Conservation (phyloP, 345 rosid species). For the Salix viminalis region DNA sequence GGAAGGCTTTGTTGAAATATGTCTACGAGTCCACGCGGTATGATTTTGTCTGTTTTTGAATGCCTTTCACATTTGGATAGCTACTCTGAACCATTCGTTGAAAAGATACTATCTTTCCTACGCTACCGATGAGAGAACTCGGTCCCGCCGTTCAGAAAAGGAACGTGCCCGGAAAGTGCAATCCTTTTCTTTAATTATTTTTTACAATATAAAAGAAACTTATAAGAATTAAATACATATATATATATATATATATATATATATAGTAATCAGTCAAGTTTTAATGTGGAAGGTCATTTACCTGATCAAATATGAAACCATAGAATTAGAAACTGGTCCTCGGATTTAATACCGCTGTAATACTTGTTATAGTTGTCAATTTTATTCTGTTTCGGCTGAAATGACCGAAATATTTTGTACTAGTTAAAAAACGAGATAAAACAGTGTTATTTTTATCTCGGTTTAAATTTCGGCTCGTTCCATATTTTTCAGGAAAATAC, state of each 20-base stretch:
- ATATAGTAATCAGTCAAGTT: no score
- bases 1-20: not conserved
- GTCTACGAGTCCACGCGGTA: not conserved
- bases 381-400: no score
- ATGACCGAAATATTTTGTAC: rapidly evolving
- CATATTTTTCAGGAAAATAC: no score
- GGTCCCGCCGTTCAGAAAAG: not conserved
- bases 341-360: not conserved
- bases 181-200: no score
- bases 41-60: not conserved
- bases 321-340: not conserved
- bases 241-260: no score
- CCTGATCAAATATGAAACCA: not conserved
- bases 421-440: no score
- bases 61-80: not conserved
- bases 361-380: no score
- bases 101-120: not conserved
- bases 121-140: not conserved
- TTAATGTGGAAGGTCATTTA: not conserved
- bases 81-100: not conserved
- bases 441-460: no score
- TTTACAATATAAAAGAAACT: not conserved
- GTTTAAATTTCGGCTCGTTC: no score
- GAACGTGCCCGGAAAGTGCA: not conserved
- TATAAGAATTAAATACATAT: no score